Evolutionary conservation across 1,139 yeast species (phyloP).

Genomic region (Hyphopichia buzzinii): DNA sequence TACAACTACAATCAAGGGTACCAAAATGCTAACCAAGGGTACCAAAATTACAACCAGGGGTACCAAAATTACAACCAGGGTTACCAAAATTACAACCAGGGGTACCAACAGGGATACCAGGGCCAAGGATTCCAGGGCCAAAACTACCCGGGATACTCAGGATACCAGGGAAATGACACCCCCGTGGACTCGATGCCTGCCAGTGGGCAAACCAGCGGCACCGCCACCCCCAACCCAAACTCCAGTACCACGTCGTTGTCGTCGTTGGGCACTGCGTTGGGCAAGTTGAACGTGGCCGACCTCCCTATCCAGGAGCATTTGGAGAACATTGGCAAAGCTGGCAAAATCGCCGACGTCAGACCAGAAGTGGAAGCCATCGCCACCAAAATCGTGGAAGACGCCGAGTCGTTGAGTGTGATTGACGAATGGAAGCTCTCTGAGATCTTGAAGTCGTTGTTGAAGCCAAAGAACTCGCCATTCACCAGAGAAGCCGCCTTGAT

Average conservation of each 20-base stretch:
- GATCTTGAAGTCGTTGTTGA: conserved; percentile 60
- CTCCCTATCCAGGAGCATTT: conserved; percentile 70
- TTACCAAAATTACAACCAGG: conserved; percentile 8
- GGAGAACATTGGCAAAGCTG: conserved; percentile 52
- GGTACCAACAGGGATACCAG: conserved; percentile 9
- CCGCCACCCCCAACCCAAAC: conserved; percentile 33
- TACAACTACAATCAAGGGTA: conserved; percentile 6
- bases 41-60: conserved; percentile 8
- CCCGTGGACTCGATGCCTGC: conserved; percentile 39
- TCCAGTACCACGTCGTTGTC: conserved; percentile 68
- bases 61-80: conserved; percentile 11
- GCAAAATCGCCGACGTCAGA: conserved; percentile 64
- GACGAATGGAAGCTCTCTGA: conserved; percentile 66
- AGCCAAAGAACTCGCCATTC: conserved; percentile 70
- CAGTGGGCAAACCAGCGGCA: conserved; percentile 46
- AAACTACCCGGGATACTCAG: conserved; percentile 6
- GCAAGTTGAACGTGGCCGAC: conserved; percentile 53
- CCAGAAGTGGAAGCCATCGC: conserved; percentile 58
- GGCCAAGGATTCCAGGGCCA: conserved; percentile 6
- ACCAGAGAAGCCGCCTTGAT: conserved; percentile 75
- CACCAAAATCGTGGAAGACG: conserved; percentile 37
- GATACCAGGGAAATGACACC: conserved; percentile 13
- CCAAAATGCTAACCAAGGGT: conserved; percentile 8
- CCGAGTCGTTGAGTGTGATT: conserved; percentile 49
- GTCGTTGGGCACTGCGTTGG: conserved; percentile 67